Percentiles rank a stretch among this genome's conserved stretches.
These are phyloP conservation scores for Stylosanthes scabra DNA, from an alignment of 331 rosid genomes.

Conservation along the genomic window DNA sequence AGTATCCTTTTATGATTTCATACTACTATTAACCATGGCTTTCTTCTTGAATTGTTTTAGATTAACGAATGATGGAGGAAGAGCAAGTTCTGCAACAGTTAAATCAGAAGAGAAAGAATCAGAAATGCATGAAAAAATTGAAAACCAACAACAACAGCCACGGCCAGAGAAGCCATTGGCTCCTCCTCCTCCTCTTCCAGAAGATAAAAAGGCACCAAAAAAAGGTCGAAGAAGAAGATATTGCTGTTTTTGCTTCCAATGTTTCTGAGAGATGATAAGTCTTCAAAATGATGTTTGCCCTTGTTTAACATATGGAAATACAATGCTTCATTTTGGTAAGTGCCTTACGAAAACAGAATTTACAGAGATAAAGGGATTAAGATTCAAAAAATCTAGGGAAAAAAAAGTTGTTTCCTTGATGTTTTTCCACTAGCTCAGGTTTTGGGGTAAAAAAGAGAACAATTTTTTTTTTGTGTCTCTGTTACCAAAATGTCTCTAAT, in stretches of 20 bases:
- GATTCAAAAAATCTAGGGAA: no score
- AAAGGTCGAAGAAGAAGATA: slow-evolving; percentile 17
- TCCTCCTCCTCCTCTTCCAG: neutral
- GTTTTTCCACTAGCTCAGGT: no score
- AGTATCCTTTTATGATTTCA: no score
- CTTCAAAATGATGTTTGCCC: slow-evolving; percentile 10
- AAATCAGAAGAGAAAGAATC: slow-evolving; percentile 40
- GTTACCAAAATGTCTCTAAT: no score
- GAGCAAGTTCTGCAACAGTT: slow-evolving; percentile 32
- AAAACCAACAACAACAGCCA: slow-evolving; percentile 14
- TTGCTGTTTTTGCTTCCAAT: slow-evolving; percentile 42
- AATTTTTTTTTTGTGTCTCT: no score
- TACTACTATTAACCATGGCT: neutral
- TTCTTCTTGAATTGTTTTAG: slow-evolving; percentile 40
- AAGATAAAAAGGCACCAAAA: slow-evolving; percentile 32
- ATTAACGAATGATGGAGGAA: slow-evolving; percentile 48
- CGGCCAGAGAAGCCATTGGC: slow-evolving; percentile 6
- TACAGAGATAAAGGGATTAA: no score
- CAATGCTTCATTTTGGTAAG: neutral
- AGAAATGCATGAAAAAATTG: slow-evolving; percentile 41
- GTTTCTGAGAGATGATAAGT: slow-evolving; percentile 36
- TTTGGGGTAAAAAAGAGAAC: no score
- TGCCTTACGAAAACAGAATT: no score
- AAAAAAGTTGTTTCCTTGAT: no score
- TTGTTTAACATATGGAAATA: slow-evolving; percentile 7